Base-by-base conservation (phyloP, 208 protist species). In the Acanthamoeba castellanii region DNA sequence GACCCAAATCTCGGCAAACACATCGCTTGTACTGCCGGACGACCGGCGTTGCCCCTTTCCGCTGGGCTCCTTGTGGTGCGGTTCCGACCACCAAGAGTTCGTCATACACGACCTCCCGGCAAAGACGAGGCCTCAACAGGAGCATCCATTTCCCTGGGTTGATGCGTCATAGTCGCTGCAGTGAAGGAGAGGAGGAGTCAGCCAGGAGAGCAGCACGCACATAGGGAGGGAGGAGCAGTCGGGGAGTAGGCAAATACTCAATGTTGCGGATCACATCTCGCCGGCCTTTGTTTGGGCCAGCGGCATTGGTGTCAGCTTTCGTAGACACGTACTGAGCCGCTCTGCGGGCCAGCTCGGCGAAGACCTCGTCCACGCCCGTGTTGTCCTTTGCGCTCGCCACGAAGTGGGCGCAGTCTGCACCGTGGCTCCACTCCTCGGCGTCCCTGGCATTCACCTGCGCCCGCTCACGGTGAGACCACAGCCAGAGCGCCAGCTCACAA, bases 341-440 rank as follows among this genome's bases (percentile, higher is more conserved):
- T 47, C 25, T 14, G 25, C 50, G 37, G 50, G 78, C 78, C 20
- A 87, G 78, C 22, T 87, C 42, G 16, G 50, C 25, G 18, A 87
- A 87, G 42, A 87, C 47, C 47, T 87, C 78, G 22, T 52, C 47
- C 47, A 87, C 78, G 2, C 78, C 78, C 50, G 78, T 87, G 78
- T 87, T 87, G 47, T 52, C 78, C 78, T 87, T 87, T 5, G 78
- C 78, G 50, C 78, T 87, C 1, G 78, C 78, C 14, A 61, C n/a
- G 3, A 61, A 61, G 78, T 87, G 78, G 1, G 2, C n/a, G 50
- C 78, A 87, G 25, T 61, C 78, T 3, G 47, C 34, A 22, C 18
- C 61, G 1, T 87, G 47, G 47, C 78, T 25, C 78, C 78, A 87
- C 78, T 87, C 25, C 42, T 87, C 47, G 1, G 78, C 78, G 7